Percentiles rank a stretch among this genome's conserved stretches.
phyloP scores from a whole-genome alignment of 2,329 filamentous ascomycete species.

The Myrmaecium sp. region DNA sequence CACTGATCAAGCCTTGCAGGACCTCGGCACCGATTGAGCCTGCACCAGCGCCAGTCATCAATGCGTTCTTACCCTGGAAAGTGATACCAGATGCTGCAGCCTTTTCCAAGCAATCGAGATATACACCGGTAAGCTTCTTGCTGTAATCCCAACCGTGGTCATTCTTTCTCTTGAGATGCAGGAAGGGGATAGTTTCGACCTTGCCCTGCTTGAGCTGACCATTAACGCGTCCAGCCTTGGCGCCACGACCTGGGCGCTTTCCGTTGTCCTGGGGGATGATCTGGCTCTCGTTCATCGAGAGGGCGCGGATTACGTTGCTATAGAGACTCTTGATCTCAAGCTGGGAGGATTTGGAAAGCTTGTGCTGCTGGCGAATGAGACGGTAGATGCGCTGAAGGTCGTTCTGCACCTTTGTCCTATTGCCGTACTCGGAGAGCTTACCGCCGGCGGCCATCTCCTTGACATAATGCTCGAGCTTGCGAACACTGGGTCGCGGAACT shows the following conservation, averaged over 20 bases:
- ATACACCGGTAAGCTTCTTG: slow-evolving; percentile 90
- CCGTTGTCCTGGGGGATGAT: slow-evolving; percentile 80
- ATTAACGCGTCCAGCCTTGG: slow-evolving; percentile 35
- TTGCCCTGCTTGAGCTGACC: slow-evolving; percentile 58
- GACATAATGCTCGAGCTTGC: slow-evolving; percentile 96
- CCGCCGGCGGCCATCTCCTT: slow-evolving; percentile 97
- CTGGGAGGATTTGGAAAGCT: slow-evolving; percentile 89
- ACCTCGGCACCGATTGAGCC: slow-evolving; percentile 97
- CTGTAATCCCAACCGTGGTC: slow-evolving; percentile 97
- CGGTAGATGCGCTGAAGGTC: slow-evolving; percentile 93
- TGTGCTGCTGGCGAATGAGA: slow-evolving; percentile 96
- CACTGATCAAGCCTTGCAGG: slow-evolving; percentile 85
- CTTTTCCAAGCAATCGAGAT: slow-evolving; percentile 80
- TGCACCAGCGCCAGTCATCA: slow-evolving; percentile 96
- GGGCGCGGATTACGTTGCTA: slow-evolving; percentile 78
- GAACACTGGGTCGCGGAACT: slow-evolving; percentile 68
- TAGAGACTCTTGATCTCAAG: slow-evolving; percentile 94
- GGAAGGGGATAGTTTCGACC: slow-evolving; percentile 92
- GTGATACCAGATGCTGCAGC: slow-evolving; percentile 76
- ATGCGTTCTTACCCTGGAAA: slow-evolving; percentile 85
- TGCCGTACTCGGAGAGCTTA: slow-evolving; percentile 97
- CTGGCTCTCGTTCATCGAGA: slow-evolving; percentile 96
- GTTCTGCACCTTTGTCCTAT: slow-evolving; percentile 93
- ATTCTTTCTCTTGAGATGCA: slow-evolving; percentile 88
- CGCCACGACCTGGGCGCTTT: slow-evolving; percentile 44